These are phyloP conservation scores for Lasiosphaeris hirsuta DNA, from an alignment of 495 filamentous ascomycete species.

Conservation along the genomic window DNA sequence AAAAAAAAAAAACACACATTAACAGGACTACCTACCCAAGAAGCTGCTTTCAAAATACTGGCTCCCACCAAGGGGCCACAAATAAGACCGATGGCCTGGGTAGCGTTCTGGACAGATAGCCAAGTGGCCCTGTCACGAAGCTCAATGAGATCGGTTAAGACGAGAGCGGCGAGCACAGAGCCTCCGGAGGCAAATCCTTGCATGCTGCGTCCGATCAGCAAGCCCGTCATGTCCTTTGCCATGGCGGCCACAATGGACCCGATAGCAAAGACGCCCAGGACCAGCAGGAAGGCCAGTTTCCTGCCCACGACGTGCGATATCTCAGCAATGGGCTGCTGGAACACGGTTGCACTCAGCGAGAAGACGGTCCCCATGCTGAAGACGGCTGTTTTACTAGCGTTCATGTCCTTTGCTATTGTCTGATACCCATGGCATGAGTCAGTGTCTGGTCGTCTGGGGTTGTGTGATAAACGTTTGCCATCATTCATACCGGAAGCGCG, in stretches of 20 bases:
- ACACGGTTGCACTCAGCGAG: slow-evolving; percentile 49
- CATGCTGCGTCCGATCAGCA: slow-evolving; percentile 62
- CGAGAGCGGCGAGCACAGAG: slow-evolving; percentile 57
- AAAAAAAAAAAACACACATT: slow-evolving; percentile 54
- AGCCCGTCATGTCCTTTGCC: slow-evolving; percentile 54
- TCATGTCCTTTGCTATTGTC: slow-evolving; percentile 48
- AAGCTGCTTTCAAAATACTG: slow-evolving; percentile 55
- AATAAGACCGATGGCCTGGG: slow-evolving; percentile 25
- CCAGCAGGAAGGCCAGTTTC: slow-evolving; percentile 47
- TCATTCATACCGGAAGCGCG: slow-evolving; percentile 63
- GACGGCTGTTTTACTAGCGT: slow-evolving; percentile 53
- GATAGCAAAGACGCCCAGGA: slow-evolving; percentile 51
- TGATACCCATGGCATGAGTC: slow-evolving; percentile 37
- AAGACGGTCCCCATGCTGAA: slow-evolving; percentile 58
- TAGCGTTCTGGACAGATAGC: slow-evolving; percentile 32
- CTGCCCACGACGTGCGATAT: slow-evolving; percentile 54
- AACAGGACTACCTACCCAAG: slow-evolving; percentile 57
- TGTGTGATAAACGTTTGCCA: slow-evolving; percentile 64
- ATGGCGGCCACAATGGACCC: slow-evolving; percentile 60
- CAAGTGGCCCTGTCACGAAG: slow-evolving; percentile 48
- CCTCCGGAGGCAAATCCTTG: slow-evolving; percentile 72
- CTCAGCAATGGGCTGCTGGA: slow-evolving; percentile 49
- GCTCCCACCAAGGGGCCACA: slow-evolving; percentile 20
- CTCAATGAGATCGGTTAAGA: slow-evolving; percentile 62
- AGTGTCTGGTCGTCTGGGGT: slow-evolving; percentile 27